phyloP scores from a whole-genome alignment of 177 flowering plant species.

The Vitis hybrid region DNA sequence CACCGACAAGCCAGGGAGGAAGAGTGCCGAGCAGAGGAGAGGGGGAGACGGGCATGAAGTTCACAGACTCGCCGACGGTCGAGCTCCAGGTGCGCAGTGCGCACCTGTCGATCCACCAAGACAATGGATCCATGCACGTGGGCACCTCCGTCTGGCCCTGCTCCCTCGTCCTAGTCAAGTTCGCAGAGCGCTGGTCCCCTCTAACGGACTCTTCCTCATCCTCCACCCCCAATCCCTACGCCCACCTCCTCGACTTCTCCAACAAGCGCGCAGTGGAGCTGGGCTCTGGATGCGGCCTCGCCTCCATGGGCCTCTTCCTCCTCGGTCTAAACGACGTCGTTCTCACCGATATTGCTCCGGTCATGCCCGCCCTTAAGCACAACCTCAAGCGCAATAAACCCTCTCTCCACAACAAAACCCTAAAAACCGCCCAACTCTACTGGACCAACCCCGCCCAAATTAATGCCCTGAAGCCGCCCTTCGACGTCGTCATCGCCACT shows the following conservation, averaged over 20 bases:
- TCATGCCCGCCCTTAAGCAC: conserved; percentile 84
- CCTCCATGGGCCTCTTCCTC: conserved; percentile 79
- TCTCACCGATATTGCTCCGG: conserved; percentile 83
- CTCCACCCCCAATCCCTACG: conserved; percentile 57
- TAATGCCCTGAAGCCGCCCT: conserved; percentile 52
- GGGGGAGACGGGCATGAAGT: conserved; percentile 45
- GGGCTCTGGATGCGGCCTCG: conserved; percentile 82
- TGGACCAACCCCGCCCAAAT: conserved; percentile 72
- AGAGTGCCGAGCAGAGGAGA: not conserved
- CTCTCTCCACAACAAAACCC: conserved; percentile 33
- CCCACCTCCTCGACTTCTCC: conserved; percentile 61
- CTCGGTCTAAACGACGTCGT: conserved; percentile 70
- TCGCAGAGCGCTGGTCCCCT: conserved; percentile 76
- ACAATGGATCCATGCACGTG: conserved; percentile 92
- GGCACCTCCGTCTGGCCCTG: conserved; percentile 98
- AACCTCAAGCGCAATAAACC: conserved; percentile 82
- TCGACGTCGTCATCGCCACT: conserved; percentile 75
- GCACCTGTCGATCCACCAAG: conserved; percentile 73
- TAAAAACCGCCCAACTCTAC: conserved; percentile 53
- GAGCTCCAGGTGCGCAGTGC: conserved; percentile 48
- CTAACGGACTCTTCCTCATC: conserved; percentile 13
- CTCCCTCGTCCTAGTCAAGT: conserved; percentile 91
- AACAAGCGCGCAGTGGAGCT: conserved; percentile 71
- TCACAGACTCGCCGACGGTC: conserved; percentile 85
- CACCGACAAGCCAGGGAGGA: not conserved